These are phyloP conservation scores for Mycocalia duriaeana DNA, from an alignment of 1,284 basidiomycete genomes.

Conservation along the genomic window DNA sequence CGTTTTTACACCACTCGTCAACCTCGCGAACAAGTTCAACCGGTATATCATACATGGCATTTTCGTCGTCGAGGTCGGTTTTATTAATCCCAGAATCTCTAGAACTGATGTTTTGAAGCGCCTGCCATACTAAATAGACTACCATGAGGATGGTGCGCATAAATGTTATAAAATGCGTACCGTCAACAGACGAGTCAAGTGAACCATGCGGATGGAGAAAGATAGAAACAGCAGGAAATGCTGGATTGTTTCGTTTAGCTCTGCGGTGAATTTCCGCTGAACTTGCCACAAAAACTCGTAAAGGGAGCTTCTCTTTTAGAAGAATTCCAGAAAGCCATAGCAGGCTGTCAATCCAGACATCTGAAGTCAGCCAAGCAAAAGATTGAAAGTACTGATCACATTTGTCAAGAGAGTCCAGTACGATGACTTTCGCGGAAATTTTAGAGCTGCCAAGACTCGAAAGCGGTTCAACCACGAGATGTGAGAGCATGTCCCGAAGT, in stretches of 20 bases:
- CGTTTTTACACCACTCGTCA: not conserved
- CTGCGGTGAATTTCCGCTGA: not conserved
- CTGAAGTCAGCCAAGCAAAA: not conserved
- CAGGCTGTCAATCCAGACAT: not conserved
- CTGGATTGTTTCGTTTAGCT: not conserved
- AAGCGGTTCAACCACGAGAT: constrained; percentile 10
- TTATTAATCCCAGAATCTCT: not conserved
- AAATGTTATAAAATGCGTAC: not conserved
- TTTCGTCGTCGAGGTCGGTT: not conserved
- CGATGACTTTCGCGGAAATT: constrained; percentile 11
- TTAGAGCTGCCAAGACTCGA: constrained; percentile 8
- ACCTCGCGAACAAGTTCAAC: not conserved
- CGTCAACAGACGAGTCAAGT: not conserved
- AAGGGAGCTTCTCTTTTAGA: not conserved
- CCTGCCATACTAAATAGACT: not conserved
- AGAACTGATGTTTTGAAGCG: not conserved
- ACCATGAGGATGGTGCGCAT: not conserved
- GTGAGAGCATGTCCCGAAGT: not conserved
- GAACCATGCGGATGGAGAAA: not conserved
- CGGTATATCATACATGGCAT: not conserved
- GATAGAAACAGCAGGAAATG: not conserved
- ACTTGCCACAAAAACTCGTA: not conserved
- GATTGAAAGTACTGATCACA: constrained; percentile 8
- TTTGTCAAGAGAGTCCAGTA: constrained; percentile 12
- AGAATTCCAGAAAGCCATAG: not conserved